These are phyloP conservation scores for Coccomyxa subellipsoidea DNA, from an alignment of 163 green algal species.

Conservation along the genomic window DNA sequence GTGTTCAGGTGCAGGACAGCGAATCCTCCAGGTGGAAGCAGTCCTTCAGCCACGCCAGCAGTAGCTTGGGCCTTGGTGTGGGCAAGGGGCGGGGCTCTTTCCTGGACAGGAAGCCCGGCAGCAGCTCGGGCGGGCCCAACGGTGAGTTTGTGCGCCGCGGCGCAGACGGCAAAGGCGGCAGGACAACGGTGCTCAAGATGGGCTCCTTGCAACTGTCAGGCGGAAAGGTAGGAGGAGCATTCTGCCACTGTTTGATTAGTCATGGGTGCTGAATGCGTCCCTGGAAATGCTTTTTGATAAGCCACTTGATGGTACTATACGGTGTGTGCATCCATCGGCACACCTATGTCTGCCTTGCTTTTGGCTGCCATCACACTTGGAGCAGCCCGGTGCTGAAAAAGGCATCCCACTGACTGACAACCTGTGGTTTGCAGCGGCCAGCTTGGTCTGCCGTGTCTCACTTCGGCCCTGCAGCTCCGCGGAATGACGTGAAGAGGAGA, in stretches of 20 bases:
- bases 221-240: neutral
- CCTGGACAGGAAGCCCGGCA: neutral
- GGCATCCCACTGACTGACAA: too few relatives aligned
- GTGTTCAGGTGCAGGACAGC: neutral
- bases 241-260: neutral
- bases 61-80: neutral
- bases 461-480: neutral
- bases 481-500: neutral
- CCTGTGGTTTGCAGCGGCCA: neutral
- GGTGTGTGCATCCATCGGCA: too few relatives aligned
- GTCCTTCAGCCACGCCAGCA: neutral
- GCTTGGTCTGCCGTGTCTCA: neutral
- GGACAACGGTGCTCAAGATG: neutral
- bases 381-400: too few relatives aligned
- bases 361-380: neutral
- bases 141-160: neutral
- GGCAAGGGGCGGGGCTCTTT: neutral
- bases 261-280: too few relatives aligned
- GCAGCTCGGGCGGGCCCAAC: neutral
- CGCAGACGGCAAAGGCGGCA: neutral
- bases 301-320: too few relatives aligned
- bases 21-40: neutral
- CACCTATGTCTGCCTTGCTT: neutral
- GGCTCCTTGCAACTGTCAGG: neutral
- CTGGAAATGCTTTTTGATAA: too few relatives aligned